Base-by-base conservation (phyloP, 176 grass and related monocot species). In the Eremochloa ophiuroides region DNA sequence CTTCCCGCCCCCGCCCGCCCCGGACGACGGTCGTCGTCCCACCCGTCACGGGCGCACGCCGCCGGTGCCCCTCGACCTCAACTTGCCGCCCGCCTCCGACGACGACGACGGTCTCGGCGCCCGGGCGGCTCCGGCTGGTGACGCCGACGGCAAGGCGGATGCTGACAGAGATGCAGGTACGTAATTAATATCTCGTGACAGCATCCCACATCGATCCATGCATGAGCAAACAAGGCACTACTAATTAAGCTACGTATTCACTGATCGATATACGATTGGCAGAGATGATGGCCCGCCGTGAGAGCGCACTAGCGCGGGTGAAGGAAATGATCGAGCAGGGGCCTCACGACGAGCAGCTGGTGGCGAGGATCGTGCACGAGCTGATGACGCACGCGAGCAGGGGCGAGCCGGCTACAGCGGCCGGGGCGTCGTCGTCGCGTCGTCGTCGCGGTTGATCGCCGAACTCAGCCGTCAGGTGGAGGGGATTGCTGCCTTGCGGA, bases 1-100 rank as follows among this genome's bases (percentile, higher is more conserved):
- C 88, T 98, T 94, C 80, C 95, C 95, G 0, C 41, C n/a, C n/a
- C n/a, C 85, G 34, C 34, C 5, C 46, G 18, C 18, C 71, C 87
- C 87, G 0, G 35, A 75, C 56, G 83, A 87, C 31, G 85, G 59
- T 8, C n/a, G n/a, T n/a, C n/a, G n/a, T n/a, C 38, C 41, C 25
- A 0, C 3, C 5, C 58, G 25, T 0, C n/a, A 5, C 8, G 0
- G 3, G 5, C 38, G 0, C 34, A 13, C 75, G 30, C 47, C 75
- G 30, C 47, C 62, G 65, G 0, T 2, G 35, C 0, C 0, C 78
- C 60, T 85, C 66, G 87, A 85, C 47, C 88, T 85, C 10, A 89
- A 89, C 83, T 8, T 78, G 16, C 77, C 83, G 29, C 56, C 44
- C 26, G 44, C 22, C 29, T 76, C 71, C 55, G 71, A 43, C n/a